Base-by-base conservation (phyloP, 2,329 filamentous ascomycete genomes). In the Lecanicillium sp. region DNA sequence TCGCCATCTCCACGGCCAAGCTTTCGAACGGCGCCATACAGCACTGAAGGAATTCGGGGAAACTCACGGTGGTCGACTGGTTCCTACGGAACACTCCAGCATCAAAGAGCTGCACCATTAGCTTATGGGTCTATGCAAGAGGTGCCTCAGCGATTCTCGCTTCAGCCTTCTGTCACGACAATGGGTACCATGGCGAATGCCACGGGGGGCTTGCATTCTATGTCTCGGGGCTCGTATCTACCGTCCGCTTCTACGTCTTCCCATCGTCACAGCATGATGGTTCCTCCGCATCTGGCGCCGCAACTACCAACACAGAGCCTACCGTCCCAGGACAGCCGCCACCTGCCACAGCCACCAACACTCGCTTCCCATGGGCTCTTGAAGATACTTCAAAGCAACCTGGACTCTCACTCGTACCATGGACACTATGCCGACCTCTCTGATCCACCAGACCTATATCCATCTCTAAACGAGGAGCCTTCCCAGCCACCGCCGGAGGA, bases 11-110 rank as follows among this genome's bases (percentile, higher is more conserved):
- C 83, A 16, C 73, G 82, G 32, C 78, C 77, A 22, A 78, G 71
- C 39, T 69, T 81, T 53, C 75, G 83, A 44, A 75, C 81, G 29
- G 80, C 78, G 14, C 83, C 83, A 1, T 87, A 87, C 60, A 80
- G 66, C 36, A 69, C 85, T 36, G 82, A 86, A 33, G 73, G 70
- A 37, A 69, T 68, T 33, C 73, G 80, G 45, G 78, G 71, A 54
- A 77, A 70, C 54, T 86, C 87, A 67, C 71, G 83, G 48, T 88
- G 83, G 83, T 87, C 83, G 15, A 87, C 83, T 4, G 83, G 82
- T 12, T 85, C 80, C 4, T 85, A 81, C 43, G 78, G 72, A 15
- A 72, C 77, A 2, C 58, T 66, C 15, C 67, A 67, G 17, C 74
- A 63, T 50, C 65, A 73, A 40, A 68, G 78, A 22, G 69, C 72